Percentiles rank a stretch among this genome's conserved stretches.
Evolutionary conservation across 2,329 filamentous ascomycete genomes (phyloP).

Genomic region (Ophiostoma novo-ulmi): DNA sequence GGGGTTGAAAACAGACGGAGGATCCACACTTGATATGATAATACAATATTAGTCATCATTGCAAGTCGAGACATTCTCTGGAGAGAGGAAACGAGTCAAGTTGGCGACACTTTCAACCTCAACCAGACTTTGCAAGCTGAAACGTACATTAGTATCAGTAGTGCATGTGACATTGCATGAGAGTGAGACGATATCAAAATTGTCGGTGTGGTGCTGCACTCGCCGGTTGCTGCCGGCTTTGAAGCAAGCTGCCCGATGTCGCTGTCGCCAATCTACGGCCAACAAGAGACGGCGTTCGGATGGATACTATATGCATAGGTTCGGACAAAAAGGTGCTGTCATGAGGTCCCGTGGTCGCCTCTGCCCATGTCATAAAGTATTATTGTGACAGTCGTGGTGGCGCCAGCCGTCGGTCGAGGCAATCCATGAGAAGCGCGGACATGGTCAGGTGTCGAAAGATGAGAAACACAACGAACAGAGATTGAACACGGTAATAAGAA

Average conservation of each 20-base stretch:
- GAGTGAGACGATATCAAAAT: background rate
- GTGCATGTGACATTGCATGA: background rate
- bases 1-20: background rate
- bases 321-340: background rate
- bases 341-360: background rate
- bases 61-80: background rate
- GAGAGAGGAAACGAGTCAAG: background rate
- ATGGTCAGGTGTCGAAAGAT: background rate
- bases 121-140: background rate
- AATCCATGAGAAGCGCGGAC: too few species aligned
- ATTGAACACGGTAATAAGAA: background rate
- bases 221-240: too few species aligned
- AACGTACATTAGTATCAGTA: background rate
- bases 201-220: background rate
- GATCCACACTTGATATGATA: background rate
- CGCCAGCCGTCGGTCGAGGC: background rate
- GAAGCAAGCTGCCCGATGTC: background rate
- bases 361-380: background rate
- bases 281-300: too few species aligned
- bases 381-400: background rate
- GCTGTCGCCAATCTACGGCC: too few species aligned
- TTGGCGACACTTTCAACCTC: background rate
- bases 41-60: background rate
- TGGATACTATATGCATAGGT: background rate
- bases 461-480: background rate